These are phyloP conservation scores for Fusarium sp. DNA, from an alignment of 2,329 filamentous ascomycete genomes.

Conservation along the genomic window DNA sequence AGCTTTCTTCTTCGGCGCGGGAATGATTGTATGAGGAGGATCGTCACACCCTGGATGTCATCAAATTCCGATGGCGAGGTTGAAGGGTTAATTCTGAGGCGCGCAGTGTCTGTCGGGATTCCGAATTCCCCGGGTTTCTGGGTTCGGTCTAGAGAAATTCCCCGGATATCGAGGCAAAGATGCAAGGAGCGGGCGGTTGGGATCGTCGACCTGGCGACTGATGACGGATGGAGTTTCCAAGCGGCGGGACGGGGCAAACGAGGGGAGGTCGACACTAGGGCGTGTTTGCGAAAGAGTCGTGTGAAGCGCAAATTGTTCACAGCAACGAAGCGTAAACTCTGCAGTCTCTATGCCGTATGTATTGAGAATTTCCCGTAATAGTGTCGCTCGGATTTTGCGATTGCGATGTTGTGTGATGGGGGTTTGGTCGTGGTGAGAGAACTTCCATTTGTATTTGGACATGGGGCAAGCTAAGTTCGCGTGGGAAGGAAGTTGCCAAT, in stretches of 20 bases:
- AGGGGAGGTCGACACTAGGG: constrained; percentile 32
- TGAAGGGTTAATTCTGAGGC: constrained; percentile 15
- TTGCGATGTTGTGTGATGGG: constrained; percentile 46
- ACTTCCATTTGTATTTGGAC: constrained; percentile 26
- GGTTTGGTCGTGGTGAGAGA: constrained; percentile 45
- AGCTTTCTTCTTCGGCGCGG: constrained; percentile 23
- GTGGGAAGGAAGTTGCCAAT: constrained; percentile 41
- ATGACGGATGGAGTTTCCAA: constrained; percentile 33
- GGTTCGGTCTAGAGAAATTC: background rate
- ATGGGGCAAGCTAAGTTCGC: constrained; percentile 37
- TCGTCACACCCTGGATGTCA: constrained; percentile 41
- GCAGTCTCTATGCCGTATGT: constrained; percentile 4
- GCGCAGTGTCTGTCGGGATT: constrained; percentile 14
- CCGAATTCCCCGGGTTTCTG: background rate
- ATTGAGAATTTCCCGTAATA: constrained; percentile 6
- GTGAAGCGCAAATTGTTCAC: constrained; percentile 3
- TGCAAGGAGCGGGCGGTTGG: constrained; percentile 21
- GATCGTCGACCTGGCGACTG: constrained; percentile 24
- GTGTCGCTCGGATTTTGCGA: constrained; percentile 27
- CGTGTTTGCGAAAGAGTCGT: constrained; percentile 18
- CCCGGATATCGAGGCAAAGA: background rate
- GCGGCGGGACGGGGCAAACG: constrained; percentile 36
- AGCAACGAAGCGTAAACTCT: constrained; percentile 11
- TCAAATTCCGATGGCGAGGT: constrained; percentile 34
- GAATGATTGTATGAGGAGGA: constrained; percentile 27